Conservation (phyloP, 2,329 filamentous ascomycete genomes). For the Botrytis byssoidea region DNA sequence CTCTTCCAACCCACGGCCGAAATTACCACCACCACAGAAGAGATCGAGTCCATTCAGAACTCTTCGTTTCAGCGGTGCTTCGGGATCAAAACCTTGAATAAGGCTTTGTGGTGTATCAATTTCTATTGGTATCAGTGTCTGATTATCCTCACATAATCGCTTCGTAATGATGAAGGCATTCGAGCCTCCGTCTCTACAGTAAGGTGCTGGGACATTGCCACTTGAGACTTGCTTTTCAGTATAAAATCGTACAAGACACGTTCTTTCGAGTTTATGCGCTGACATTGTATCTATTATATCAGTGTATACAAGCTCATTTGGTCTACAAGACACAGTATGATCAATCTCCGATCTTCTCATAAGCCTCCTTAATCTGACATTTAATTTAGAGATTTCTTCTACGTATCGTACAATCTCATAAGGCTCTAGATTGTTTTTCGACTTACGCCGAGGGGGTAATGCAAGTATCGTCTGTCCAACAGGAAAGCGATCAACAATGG, state of each 20-base stretch:
- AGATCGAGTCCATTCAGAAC: slow-evolving; percentile 64
- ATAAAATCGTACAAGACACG: slow-evolving; percentile 61
- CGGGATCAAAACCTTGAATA: slow-evolving; percentile 56
- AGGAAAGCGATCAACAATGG: slow-evolving; percentile 39
- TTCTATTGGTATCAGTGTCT: slow-evolving; percentile 41
- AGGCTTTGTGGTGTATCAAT: slow-evolving; percentile 41
- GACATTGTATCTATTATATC: slow-evolving; percentile 44
- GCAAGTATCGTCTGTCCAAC: slow-evolving; percentile 57
- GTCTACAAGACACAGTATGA: slow-evolving; percentile 21
- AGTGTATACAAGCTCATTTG: slow-evolving; percentile 55
- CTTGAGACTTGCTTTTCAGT: slow-evolving; percentile 36
- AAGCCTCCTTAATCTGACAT: slow-evolving; percentile 52
- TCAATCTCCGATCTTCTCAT: slow-evolving; percentile 49
- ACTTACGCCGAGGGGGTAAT: slow-evolving; percentile 44
- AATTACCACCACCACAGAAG: slow-evolving; percentile 75
- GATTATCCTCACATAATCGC: slow-evolving; percentile 35
- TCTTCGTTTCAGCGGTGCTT: slow-evolving; percentile 27
- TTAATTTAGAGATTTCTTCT: slow-evolving; percentile 31
- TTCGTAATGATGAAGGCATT: slow-evolving; percentile 64
- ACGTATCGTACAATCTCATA: slow-evolving; percentile 54
- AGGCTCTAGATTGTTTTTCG: slow-evolving; percentile 51
- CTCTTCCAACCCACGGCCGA: slow-evolving; percentile 75
- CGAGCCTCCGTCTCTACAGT: slow-evolving; percentile 62
- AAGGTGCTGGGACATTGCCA: slow-evolving; percentile 56
- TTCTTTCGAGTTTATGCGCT: slow-evolving; percentile 47